Evolutionary conservation across 305 asterid genomes (phyloP).

Genomic region (Withania somnifera): DNA sequence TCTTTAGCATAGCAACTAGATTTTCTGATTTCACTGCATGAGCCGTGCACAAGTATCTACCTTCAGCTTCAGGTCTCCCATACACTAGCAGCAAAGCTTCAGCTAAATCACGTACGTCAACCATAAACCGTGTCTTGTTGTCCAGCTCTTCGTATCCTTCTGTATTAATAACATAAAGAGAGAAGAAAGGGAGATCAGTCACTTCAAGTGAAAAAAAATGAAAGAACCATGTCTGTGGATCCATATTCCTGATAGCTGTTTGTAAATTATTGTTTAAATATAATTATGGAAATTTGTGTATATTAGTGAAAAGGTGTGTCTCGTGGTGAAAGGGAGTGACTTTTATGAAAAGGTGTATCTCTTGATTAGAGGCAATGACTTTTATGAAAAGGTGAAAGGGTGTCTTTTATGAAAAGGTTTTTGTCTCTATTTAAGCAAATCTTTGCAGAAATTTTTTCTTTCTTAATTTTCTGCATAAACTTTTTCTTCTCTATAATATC

Average conservation of each 20-base stretch:
- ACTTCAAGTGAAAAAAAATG: background rate
- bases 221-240: background rate
- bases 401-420: too few relatives aligned
- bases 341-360: too few relatives aligned
- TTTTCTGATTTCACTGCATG: conserved; percentile 21
- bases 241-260: background rate
- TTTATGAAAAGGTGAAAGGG: too few relatives aligned
- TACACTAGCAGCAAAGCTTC: conserved; percentile 46
- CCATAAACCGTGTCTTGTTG: conserved; percentile 18
- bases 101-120: conserved; percentile 71
- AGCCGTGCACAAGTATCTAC: conserved; percentile 55
- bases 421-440: too few relatives aligned
- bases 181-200: background rate
- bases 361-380: too few relatives aligned
- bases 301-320: too few relatives aligned
- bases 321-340: too few relatives aligned
- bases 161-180: conserved; percentile 3
- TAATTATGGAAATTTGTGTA: too few relatives aligned
- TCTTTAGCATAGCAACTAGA: conserved; percentile 34
- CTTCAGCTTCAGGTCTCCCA: conserved; percentile 52
- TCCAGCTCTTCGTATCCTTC: conserved; percentile 51
- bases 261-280: too few relatives aligned
- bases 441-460: too few relatives aligned
- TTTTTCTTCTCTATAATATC: too few relatives aligned
- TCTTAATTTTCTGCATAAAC: too few relatives aligned